Conservation (phyloP, 371 early-diverging fungal genomes). For the Entomophthora muscae region DNA sequence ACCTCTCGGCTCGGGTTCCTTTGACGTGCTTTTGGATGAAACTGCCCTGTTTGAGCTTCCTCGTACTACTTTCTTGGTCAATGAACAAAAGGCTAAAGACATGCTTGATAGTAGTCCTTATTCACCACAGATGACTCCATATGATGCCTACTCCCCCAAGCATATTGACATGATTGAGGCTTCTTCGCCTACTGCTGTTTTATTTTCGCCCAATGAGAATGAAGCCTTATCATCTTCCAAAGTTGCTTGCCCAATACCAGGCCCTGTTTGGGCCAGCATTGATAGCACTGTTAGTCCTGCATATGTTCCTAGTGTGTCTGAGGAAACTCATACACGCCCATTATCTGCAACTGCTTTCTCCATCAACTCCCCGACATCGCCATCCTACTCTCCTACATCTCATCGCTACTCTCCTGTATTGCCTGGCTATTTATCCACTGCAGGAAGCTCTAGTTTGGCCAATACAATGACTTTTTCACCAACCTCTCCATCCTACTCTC, state of each 20-base stretch:
- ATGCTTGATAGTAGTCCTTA: too few relatives aligned
- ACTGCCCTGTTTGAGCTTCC: constrained; percentile 75
- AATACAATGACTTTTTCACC: constrained; percentile 36
- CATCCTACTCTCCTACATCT: constrained; percentile 36
- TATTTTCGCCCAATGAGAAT: constrained; percentile 12
- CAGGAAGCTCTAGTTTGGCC: constrained; percentile 28
- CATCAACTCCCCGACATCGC: constrained; percentile 35
- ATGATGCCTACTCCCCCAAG: constrained; percentile 31
- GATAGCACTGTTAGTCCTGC: too few relatives aligned
- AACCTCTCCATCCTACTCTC: constrained; percentile 23
- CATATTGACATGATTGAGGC: constrained; percentile 24
- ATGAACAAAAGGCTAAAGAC: constrained; percentile 13
- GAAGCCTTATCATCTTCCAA: too few relatives aligned
- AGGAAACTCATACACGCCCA: constrained; percentile 23
- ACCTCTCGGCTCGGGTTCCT: constrained; percentile 96
- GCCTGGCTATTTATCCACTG: constrained; percentile 43
- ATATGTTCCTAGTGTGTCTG: too few relatives aligned
- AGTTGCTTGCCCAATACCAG: constrained; percentile 57
- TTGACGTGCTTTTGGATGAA: too few relatives aligned
- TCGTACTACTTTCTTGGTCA: constrained; percentile 23
- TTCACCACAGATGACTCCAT: constrained; percentile 32
- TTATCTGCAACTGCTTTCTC: constrained; percentile 32
- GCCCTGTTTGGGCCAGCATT: constrained; percentile 68
- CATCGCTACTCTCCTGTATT: constrained; percentile 55
- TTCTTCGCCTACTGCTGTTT: constrained; percentile 30